Base-by-base conservation (phyloP, 2,329 filamentous ascomycete species). In the Fusarium cyanostomum region DNA sequence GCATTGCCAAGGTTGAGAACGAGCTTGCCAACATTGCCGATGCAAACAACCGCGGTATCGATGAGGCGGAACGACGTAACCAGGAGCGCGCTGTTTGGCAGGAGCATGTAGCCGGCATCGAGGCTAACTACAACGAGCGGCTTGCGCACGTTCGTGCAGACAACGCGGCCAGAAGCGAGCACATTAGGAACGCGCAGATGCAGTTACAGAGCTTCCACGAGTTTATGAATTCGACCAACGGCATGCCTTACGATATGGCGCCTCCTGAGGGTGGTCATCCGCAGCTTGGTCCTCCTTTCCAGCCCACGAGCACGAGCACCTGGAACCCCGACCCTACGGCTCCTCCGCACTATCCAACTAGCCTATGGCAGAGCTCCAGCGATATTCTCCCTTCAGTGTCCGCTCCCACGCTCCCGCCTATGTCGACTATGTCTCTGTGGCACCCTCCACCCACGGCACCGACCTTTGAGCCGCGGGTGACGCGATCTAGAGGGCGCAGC, bases 11-110 rank as follows among this genome's bases (percentile, higher is more conserved):
- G 78, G 86, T 92, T 21, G 87, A 90, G 65, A 88, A 86, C 65
- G 90, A 93, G 74, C 84, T 90, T 66, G 86, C 88, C 53, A 87
- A 88, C 68, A 88, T 93, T 67, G 82, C 84, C 21, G 86, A 89
- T 67, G 89, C 89, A 67, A 91, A 91, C 73, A 83, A 81, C 46
- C 83, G 87, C 44, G 87, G 86, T 1, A 79, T 88, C 16, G 84
- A 88, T 62, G 87, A 89, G 72, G 88, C 86, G 52, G 86, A 87
- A 66, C 83, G 84, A 9, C 81, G 83, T 34, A 80, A 80, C 10
- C 84, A 86, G 67, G 81, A 84, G 53, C 81, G 81, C 5, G 75
- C 75, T 16, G 73, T 74, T 2, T 81, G 82, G 64, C 76, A 84
- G 56, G 77, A 79, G 26, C 81, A 86, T 30, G 78, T 80, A 5